Base-by-base conservation (phyloP, 148 eudicot species). In the Camellia lanceoleosa region DNA sequence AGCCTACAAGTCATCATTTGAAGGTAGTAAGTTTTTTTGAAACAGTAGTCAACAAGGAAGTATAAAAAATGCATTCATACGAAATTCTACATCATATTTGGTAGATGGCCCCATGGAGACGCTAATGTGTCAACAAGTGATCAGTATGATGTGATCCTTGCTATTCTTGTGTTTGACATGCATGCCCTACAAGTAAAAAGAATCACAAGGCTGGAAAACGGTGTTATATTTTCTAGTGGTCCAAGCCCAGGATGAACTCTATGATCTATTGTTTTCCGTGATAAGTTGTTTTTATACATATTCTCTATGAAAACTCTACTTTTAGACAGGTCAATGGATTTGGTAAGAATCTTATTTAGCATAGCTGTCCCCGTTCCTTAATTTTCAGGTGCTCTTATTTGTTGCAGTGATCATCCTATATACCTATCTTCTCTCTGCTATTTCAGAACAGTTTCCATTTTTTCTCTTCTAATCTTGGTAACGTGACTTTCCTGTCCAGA, bases 311-410 rank as follows among this genome's bases (percentile, higher is more conserved):
- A 55, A 59, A 44, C 7, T 19, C 15, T 46, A 68, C 74, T 10
- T 79, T 15, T 69, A 20, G 8, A 93, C 80, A 88, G 97, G 83
- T 95, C 98, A 77, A 83, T 95, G 83, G 97, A 95, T 85, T 84
- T 95, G 99, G 99, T 95, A 84, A 89, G 94, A 71, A 38, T 42
- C 73, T 64, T 15, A 49, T 59, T 44, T 71, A 13, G 58, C 56
- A 38, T 64, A 9, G 14, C 46, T 63, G 11, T 20, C 38, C 5
- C 44, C 20, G 14, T 15, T 60, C 72, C 12, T 77, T 2, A 20
- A 20, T 11, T 77, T 49, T 52, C 19, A 44, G 47, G 44, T 65
- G 19, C 19, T n/a, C 14, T 49, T 55, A 62, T 14, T 64, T 63
- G 60, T 49, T 64, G 59, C 64, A 51, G 71, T 38, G 44, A 76